These are phyloP conservation scores for Dittrichia graveolens DNA, from an alignment of 129 eudicot genomes.

Conservation along the genomic window DNA sequence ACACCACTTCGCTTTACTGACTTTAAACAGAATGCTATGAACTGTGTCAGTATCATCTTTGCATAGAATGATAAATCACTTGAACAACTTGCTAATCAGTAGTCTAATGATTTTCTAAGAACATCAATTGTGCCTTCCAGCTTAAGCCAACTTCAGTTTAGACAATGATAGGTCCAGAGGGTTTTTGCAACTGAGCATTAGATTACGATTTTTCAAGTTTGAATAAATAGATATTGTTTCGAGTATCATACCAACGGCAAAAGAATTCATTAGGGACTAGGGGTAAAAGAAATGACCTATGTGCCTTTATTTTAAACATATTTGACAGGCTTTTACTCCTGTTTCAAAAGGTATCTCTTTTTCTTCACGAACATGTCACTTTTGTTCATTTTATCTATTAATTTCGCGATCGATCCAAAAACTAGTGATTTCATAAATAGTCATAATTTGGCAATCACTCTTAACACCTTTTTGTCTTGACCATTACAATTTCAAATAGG, in stretches of 20 bases:
- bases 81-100: too few species aligned
- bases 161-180: not conserved
- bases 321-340: not conserved
- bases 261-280: not conserved
- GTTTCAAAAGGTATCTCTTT: not conserved
- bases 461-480: not conserved
- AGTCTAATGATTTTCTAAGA: too few species aligned
- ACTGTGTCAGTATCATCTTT: too few species aligned
- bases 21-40: too few species aligned
- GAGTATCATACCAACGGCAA: not conserved
- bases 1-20: too few species aligned
- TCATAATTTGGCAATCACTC: not conserved
- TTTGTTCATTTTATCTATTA: not conserved
- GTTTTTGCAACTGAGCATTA: not conserved
- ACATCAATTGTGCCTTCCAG: too few species aligned
- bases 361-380: not conserved
- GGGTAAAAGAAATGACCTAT: not conserved
- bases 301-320: not conserved
- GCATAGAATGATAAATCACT: too few species aligned
- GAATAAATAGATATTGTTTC: not conserved
- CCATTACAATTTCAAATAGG: not conserved
- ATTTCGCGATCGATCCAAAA: not conserved
- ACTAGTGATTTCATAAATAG: not conserved
- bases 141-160: constrained; percentile 2
- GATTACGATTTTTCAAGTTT: not conserved